Base-by-base conservation (phyloP, 2,329 filamentous ascomycete genomes). In the Botrytis galanthina region DNA sequence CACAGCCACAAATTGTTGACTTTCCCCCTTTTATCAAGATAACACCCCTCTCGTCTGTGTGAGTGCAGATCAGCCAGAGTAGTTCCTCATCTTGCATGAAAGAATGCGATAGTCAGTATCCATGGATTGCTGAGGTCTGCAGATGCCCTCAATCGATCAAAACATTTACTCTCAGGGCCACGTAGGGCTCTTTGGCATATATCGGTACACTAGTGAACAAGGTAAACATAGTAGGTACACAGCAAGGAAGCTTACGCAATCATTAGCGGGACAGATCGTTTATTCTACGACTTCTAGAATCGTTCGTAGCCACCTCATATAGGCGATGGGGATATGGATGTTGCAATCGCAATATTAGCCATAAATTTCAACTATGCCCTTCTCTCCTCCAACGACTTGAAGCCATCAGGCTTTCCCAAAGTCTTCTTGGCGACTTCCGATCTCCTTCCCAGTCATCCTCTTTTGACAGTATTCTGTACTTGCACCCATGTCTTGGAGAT, bases 1-100 rank as follows among this genome's bases (percentile, higher is more conserved):
- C 64, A 68, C 64, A 48, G 64, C 64, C 64, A 68, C 64, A 54
- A 44, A 9, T 42, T 62, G 26, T 37, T 20, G 26, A 42, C 37
- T 42, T 42, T 18, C 12, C 37, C 37, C 37, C 60, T 39, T 63
- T 63, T 42, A 54, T 54, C 48, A 18, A 44, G 37, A 10, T 12
- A 63, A 5, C 26, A 10, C 61, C 39, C 26, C 37, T 63, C 61
- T 63, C 61, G 39, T 42, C 14, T 63, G n/a, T 63, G 37, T 32
- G 29, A 16, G 26, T 62, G 22, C 7, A 39, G n/a, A 18, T 57
- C 6, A 57, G n/a, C n/a, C 35, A 61, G 22, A 26, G 59, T 39
- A 61, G 9, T 61, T 26, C 4, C 20, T 37, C 22, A 61, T 39
- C 59, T n/a, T n/a, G 35, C 59, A n/a, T 61, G 35, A 35, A 35